These are phyloP conservation scores for Picea glauca DNA, from an alignment of 75 land plant species.

Conservation along the genomic window DNA sequence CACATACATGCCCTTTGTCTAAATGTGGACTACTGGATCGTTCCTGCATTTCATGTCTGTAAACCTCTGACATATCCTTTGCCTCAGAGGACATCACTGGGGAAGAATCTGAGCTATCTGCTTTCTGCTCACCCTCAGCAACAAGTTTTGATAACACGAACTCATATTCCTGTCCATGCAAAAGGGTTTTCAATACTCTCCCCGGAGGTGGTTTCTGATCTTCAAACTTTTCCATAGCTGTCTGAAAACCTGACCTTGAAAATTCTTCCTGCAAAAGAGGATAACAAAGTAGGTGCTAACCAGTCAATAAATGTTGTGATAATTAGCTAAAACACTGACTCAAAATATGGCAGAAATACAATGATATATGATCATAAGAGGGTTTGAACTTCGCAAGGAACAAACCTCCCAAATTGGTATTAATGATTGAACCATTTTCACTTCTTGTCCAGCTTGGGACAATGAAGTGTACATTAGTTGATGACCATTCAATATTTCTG, in stretches of 20 bases:
- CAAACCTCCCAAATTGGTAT: constrained; percentile 96
- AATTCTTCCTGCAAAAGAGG: constrained; percentile 48
- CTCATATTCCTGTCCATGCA: constrained; percentile 25
- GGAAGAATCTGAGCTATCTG: background rate
- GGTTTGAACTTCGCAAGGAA: background rate
- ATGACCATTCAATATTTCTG: constrained; percentile 83
- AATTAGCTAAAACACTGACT: background rate
- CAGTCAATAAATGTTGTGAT: background rate
- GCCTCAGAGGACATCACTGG: constrained; percentile 4
- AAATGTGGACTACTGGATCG: background rate
- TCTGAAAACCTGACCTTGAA: constrained; percentile 56
- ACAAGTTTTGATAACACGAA: constrained; percentile 16
- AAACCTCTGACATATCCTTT: background rate
- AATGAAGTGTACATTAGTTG: constrained; percentile 63
- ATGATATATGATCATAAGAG: background rate
- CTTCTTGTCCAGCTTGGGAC: constrained; percentile 61
- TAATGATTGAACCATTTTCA: constrained; percentile 93
- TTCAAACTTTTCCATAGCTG: constrained; percentile 21
- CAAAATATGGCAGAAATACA: constrained; percentile 11
- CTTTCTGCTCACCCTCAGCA: constrained; percentile 7
- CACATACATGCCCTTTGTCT: background rate
- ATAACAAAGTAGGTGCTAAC: background rate
- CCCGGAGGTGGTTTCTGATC: constrained; percentile 42
- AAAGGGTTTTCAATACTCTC: constrained; percentile 37
- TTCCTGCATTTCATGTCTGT: background rate